Percentiles rank a stretch among this genome's conserved stretches.
These are phyloP conservation scores for Crithidia sp. DNA, from an alignment of 208 protist genomes.

Conservation along the genomic window DNA sequence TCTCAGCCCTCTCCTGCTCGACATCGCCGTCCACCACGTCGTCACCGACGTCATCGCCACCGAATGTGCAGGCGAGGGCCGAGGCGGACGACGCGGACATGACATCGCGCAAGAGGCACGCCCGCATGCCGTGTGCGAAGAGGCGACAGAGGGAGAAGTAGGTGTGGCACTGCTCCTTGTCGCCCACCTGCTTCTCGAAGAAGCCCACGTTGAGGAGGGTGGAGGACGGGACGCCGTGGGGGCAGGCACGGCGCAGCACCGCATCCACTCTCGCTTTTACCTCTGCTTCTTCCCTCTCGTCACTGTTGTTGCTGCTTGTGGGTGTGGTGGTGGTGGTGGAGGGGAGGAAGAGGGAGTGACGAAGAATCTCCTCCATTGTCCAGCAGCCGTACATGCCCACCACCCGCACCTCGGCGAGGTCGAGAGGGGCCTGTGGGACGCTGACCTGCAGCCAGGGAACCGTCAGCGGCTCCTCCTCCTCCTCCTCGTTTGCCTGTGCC, in stretches of 20 bases:
- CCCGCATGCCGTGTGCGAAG: slow-evolving; percentile 47
- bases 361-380: slow-evolving; percentile 50
- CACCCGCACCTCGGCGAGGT: slow-evolving; percentile 39
- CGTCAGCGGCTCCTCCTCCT: slow-evolving; percentile 7
- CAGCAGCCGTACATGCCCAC: slow-evolving; percentile 61
- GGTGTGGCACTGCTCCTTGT: slow-evolving; percentile 64
- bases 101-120: slow-evolving; percentile 23
- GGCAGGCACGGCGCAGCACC: slow-evolving; percentile 25
- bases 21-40: background rate
- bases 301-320: background rate
- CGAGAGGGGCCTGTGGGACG: slow-evolving; percentile 18
- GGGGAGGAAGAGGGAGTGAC: slow-evolving; percentile 27
- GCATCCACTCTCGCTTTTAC: background rate
- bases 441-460: slow-evolving; percentile 33
- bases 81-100: background rate
- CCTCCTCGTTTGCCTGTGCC: background rate
- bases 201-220: slow-evolving; percentile 40
- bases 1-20: background rate
- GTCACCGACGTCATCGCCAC: slow-evolving; percentile 7
- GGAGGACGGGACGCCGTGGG: slow-evolving; percentile 29
- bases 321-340: background rate
- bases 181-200: slow-evolving; percentile 65
- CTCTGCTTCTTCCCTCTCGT: background rate
- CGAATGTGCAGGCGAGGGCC: background rate
- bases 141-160: slow-evolving; percentile 52